These are phyloP conservation scores for Mrakiaceae sp. DNA, from an alignment of 1,284 basidiomycete genomes.

Conservation along the genomic window DNA sequence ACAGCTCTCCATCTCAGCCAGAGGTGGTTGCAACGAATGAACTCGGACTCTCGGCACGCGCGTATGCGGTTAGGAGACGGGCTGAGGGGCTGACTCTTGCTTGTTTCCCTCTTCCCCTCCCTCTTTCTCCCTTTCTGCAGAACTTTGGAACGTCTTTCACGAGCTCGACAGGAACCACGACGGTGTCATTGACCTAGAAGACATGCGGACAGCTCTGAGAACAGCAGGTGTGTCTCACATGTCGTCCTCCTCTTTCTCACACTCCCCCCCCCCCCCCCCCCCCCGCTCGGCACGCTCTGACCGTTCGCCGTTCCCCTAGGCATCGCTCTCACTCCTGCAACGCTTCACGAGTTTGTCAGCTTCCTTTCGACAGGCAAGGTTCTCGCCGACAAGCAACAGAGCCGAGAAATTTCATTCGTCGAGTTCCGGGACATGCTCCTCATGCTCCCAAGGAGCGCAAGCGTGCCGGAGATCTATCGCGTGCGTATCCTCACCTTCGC, in stretches of 20 bases:
- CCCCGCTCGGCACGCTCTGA: neutral
- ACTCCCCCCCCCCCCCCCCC: constrained; percentile 20
- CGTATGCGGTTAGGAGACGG: no score
- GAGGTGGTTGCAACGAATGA: no score
- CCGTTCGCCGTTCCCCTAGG: constrained; percentile 39
- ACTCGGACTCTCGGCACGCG: no score
- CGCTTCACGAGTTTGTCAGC: constrained; percentile 67
- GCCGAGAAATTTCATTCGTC: constrained; percentile 51
- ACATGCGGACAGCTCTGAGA: constrained; percentile 55
- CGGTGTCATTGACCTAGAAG: constrained; percentile 61
- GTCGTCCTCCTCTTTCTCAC: neutral
- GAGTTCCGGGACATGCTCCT: constrained; percentile 86
- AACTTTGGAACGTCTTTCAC: constrained; percentile 82
- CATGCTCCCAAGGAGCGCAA: constrained; percentile 67
- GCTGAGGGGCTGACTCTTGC: constrained; percentile 3
- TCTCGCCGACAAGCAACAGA: constrained; percentile 46
- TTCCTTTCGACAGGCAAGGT: constrained; percentile 47
- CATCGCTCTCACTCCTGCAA: constrained; percentile 53
- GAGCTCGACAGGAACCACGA: constrained; percentile 77
- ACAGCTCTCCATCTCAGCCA: no score
- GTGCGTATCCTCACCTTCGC: constrained; percentile 12
- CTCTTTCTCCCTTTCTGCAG: constrained; percentile 37
- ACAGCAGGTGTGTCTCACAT: constrained; percentile 51
- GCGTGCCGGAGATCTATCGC: constrained; percentile 71
- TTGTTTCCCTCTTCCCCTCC: constrained; percentile 17